Evolutionary conservation across 441 rosid genomes (phyloP).

Genomic region (Cnidoscolus chayamansa): DNA sequence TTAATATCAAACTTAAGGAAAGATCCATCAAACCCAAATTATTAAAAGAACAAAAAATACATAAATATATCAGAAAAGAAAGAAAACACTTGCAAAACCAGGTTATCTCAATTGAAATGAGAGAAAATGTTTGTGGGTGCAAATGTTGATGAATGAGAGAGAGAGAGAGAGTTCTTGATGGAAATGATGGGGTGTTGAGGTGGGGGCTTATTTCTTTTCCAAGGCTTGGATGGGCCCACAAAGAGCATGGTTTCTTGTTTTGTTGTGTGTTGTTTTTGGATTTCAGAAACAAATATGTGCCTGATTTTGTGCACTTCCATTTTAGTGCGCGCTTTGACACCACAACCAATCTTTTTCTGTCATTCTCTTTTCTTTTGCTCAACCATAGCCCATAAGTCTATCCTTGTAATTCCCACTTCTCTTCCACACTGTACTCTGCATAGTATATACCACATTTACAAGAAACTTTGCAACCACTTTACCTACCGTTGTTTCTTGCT

Average conservation of each 20-base stretch:
- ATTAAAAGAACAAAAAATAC: constrained; percentile 13
- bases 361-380: not conserved
- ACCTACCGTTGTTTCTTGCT: constrained; percentile 23
- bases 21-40: constrained; percentile 3
- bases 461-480: constrained; percentile 28
- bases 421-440: not conserved
- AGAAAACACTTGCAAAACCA: constrained; percentile 16
- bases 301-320: not conserved
- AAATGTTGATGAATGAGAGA: constrained; percentile 19
- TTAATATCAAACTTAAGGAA: not conserved
- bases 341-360: constrained; percentile 19
- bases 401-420: constrained; percentile 7
- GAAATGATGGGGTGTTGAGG: constrained; percentile 41
- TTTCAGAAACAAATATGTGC: not conserved
- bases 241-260: constrained; percentile 2
- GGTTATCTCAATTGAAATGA: constrained; percentile 12
- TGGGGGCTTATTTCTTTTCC: constrained; percentile 44
- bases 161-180: constrained; percentile 28
- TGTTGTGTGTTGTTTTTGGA: constrained; percentile 13
- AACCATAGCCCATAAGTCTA: not conserved
- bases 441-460: not conserved
- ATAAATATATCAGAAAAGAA: not conserved
- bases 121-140: constrained; percentile 18
- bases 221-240: constrained; percentile 54
- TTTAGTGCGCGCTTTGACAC: constrained; percentile 32